Evolutionary conservation across 176 grass and related monocot genomes (phyloP), one percentile per base, ranked within the genome.

Genomic region (Bromus sterilis): DNA sequence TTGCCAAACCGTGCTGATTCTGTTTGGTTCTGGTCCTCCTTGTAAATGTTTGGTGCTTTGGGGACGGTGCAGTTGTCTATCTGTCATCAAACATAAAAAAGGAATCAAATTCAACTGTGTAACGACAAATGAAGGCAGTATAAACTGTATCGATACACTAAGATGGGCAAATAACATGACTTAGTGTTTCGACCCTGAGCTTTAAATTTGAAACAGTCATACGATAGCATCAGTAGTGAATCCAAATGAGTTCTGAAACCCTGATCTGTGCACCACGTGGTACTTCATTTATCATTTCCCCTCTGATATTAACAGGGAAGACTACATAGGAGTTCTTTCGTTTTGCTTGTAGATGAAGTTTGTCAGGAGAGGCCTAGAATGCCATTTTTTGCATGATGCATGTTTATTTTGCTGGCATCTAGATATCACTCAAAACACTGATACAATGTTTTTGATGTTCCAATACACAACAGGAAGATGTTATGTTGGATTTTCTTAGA

Each of bases 401-500:
- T 35, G 35, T 83, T 56, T 74, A 33, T 82, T 71, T 46, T 32
- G 64, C 35, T 14, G 11, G 12, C 20, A 86, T 64, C 59, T 77
- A 48, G 43, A 24, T 28, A 66, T 33, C 49, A 58, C 56, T 79
- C 53, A 4, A 58, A 79, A 80, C 53, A 56, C 60, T 86, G 66
- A 56, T 25, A 59, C 2, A 11, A 49, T 71, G 20, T 73, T 77
- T 43, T 74, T 71, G 20, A 28, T 84, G 64, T 88, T 80, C 74
- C 31, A 43, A 86, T 51, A 77, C 78, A 55, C 71, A 72, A 86
- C 84, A 99, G 96, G 96, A 99, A 90, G 49, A 87, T 56, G 82
- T 95, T 82, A 87, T 99, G 81, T 88, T 99, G 63, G 96, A 95
- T 79, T 91, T 99, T 88, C 91, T 99, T 71, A 93, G 89, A 93